Percentiles rank a stretch among this genome's conserved stretches.
phyloP scores from a whole-genome alignment of 2,329 filamentous ascomycete genomes.

The Aspergillus chevalieri region DNA sequence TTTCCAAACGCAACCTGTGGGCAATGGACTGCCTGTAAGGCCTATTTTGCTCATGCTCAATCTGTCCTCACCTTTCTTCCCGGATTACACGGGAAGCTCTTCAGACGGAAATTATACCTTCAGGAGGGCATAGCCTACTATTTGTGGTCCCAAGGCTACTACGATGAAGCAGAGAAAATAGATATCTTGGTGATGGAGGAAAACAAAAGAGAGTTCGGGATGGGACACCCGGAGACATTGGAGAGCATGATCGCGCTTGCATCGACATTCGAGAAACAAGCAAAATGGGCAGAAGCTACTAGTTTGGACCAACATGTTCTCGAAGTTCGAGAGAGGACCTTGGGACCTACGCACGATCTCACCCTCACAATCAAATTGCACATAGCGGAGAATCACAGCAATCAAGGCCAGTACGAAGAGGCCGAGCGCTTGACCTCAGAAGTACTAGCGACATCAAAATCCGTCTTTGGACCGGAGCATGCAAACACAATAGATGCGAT shows the following conservation, averaged over 20 bases:
- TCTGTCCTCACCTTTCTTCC: slow-evolving; percentile 2
- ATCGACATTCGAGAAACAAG: slow-evolving; percentile 6
- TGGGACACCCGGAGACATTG: slow-evolving; percentile 9
- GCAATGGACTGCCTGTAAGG: slow-evolving; percentile 6
- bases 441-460: too few species aligned
- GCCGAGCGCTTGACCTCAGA: slow-evolving; percentile 11
- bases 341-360: slow-evolving; percentile 9
- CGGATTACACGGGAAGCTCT: slow-evolving; percentile 1
- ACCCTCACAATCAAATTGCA: slow-evolving; percentile 14
- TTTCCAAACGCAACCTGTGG: slow-evolving; percentile 7
- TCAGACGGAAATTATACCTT: slow-evolving; percentile 5
- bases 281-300: slow-evolving; percentile 6
- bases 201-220: slow-evolving; percentile 8
- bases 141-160: slow-evolving; percentile 7
- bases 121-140: slow-evolving; percentile 10
- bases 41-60: slow-evolving; percentile 6
- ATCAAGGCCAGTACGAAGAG: slow-evolving; percentile 10
- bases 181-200: slow-evolving; percentile 7
- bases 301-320: slow-evolving; percentile 1
- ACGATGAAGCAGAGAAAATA: slow-evolving; percentile 7
- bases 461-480: too few species aligned
- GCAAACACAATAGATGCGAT: too few species aligned
- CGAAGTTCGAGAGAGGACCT: not conserved
- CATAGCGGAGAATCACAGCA: slow-evolving; percentile 11
- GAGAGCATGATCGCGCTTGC: too few species aligned